phyloP scores from a whole-genome alignment of 2,329 filamentous ascomycete genomes.

The Fusarium sp. region DNA sequence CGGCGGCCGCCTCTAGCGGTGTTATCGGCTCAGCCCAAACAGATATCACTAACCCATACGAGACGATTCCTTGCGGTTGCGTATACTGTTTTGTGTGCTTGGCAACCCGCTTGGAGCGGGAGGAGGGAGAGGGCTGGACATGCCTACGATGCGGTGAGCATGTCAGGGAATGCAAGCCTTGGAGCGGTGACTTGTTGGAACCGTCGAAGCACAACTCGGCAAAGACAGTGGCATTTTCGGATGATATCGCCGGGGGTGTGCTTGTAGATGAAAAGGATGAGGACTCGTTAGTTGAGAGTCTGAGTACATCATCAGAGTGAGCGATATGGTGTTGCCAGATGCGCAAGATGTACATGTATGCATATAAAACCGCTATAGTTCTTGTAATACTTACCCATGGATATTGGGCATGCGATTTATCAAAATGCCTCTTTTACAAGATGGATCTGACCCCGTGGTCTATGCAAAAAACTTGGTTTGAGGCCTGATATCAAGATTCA shows the following conservation, averaged over 20 bases:
- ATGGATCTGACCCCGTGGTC: neutral
- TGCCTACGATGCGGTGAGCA: conserved; percentile 89
- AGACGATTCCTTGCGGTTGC: conserved; percentile 88
- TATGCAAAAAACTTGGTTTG: neutral
- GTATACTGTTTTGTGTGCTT: conserved; percentile 97
- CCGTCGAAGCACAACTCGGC: conserved; percentile 57
- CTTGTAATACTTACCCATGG: conserved; percentile 22
- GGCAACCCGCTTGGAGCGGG: conserved; percentile 88
- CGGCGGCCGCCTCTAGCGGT: conserved; percentile 76
- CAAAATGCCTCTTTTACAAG: neutral
- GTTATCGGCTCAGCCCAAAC: conserved; percentile 90
- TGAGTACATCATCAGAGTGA: conserved; percentile 39
- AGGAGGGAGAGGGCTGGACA: conserved; percentile 94
- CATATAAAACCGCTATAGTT: conserved; percentile 2
- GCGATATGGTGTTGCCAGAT: neutral
- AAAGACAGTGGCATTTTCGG: conserved; percentile 73
- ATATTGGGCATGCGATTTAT: neutral
- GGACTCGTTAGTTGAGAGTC: conserved; percentile 34
- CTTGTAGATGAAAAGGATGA: conserved; percentile 46
- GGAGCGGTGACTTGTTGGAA: conserved; percentile 89
- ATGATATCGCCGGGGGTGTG: conserved; percentile 59
- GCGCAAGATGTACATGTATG: neutral
- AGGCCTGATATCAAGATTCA: neutral
- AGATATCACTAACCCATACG: conserved; percentile 96
- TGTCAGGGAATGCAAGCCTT: conserved; percentile 88